Base-by-base conservation (phyloP, 306 rosid genomes). In the Luffa aegyptiaca region DNA sequence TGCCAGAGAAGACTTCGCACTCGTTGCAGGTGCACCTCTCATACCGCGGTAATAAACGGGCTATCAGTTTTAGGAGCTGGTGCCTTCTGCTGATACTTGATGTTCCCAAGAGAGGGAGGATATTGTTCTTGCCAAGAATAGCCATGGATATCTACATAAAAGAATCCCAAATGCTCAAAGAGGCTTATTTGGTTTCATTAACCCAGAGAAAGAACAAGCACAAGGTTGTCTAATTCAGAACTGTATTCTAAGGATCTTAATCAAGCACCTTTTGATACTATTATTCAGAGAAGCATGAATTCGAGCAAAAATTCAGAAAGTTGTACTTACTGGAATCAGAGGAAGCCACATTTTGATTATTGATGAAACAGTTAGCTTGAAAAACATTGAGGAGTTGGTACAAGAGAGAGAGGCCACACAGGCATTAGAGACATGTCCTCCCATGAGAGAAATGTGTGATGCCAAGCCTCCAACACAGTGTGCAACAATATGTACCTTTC, bases 401-500 rank as follows among this genome's bases (percentile, higher is more conserved):
- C 87, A 84, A 13, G 87, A 84, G 42, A 84, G 64, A 63, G 87
- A 84, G 39, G 84, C 84, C 75, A 84, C 61, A 78, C 41, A 52
- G 52, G 80, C 36, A 51, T 79, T 75, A 61, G 84, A 77, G 66
- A 81, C 77, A 63, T 84, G 78, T 26, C 82, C 84, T 63, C 87
- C 87, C 87, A 84, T 84, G 59, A 84, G 49, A 62, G 87, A 78
- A 20, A 84, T 81, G 69, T 84, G 87, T 11, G 82, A 33, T 77
- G 80, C 82, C 75, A 84, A 63, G 35, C 87, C 87, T 52, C 87
- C 87, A 48, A 81, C 84, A 81, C 87, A 84, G 55, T 84, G 87
- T 53, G 87, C 84, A 33, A 84, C 84, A 37, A 84, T 57, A 63
- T 84, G 82, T 49, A 84, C 84, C 63, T 48, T 81, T 73, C 21